phyloP scores from a whole-genome alignment of 805 yeast genomes.

The Scheffersomyces amazonensis region DNA sequence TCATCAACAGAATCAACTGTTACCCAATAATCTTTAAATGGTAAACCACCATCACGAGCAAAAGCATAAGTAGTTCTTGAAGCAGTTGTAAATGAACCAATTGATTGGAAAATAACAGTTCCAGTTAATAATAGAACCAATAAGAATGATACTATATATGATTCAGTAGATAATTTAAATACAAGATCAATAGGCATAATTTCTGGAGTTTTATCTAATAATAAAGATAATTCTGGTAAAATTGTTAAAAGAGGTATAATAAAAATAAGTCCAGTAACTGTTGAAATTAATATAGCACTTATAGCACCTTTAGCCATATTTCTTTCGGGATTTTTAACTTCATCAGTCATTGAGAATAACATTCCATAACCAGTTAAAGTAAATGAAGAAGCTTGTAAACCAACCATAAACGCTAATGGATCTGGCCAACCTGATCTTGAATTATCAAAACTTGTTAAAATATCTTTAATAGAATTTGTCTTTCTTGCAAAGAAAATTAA shows the following conservation, averaged over 20 bases:
- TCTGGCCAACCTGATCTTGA: conserved; percentile 75
- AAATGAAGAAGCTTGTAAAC: conserved; percentile 74
- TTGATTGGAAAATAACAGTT: conserved; percentile 70
- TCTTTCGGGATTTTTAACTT: conserved; percentile 70
- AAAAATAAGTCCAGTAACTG: conserved; percentile 68
- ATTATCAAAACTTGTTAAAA: conserved; percentile 67
- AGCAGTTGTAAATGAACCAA: conserved; percentile 77
- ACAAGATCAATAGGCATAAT: conserved; percentile 78
- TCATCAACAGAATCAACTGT: conserved; percentile 56
- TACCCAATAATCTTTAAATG: conserved; percentile 62
- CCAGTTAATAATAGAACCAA: conserved; percentile 65
- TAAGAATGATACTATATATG: conserved; percentile 65
- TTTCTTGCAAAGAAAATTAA: conserved; percentile 55
- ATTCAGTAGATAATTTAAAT: conserved; percentile 67
- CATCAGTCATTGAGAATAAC: conserved; percentile 79
- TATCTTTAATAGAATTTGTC: conserved; percentile 57
- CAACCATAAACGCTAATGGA: conserved; percentile 68
- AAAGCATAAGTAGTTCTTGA: conserved; percentile 80
- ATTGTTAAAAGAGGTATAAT: conserved; percentile 70
- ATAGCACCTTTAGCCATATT: conserved; percentile 74
- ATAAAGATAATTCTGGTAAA: conserved; percentile 58
- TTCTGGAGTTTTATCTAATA: conserved; percentile 59
- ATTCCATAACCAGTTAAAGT: conserved; percentile 83
- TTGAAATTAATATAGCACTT: conserved; percentile 60
- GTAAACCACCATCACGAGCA: conserved; percentile 81